Evolutionary conservation across 2,329 filamentous ascomycete species (phyloP), one percentile per base, ranked within the genome.

Genomic region (Apiospora kogelbergensis): DNA sequence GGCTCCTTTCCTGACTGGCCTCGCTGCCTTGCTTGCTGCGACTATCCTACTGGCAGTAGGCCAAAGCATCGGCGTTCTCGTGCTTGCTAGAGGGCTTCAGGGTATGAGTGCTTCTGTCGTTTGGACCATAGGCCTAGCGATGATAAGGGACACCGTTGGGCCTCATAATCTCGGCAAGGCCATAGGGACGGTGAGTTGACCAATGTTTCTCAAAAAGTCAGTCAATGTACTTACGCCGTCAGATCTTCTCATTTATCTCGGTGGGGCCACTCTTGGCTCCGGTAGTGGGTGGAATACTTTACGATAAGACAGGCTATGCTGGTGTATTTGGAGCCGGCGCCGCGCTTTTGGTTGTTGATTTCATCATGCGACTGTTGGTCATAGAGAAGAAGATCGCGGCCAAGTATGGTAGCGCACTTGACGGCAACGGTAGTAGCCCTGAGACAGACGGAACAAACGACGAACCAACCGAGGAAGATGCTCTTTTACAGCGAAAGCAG

Each of bases 341-440:
- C 64, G 84, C 80, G 0, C 76, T 91, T 10, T 75, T 91, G 1
- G 82, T 74, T 0, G 70, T 91, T 20, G 89, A 91, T 75, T 86
- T 91, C 69, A 68, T 87, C 26, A 85, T 91, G 83, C 84, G 90
- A 15, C 73, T 89, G 0, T 75, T 88, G 6, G 82, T 91, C 67
- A 83, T 91, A n/a, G 89, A 91, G 77, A 90, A 89, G 77, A 89
- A 87, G 74, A 82, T 84, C 1, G 88, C 88, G 0, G 77, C 76
- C 10, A 81, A 80, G 70, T 88, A 86, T 67, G 75, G 79, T 60
- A 53, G 68, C 37, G 42, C 67, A 1, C 22, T 68, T 20, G 68
- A 69, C n/a, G 20, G 22, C 2, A 76, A 79, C 46, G 71, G 74
- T 10, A 67, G 67, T 15, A 72, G 68, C 45, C 68, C 72, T 6